Evolutionary conservation across 768 basidiomycete genomes (phyloP).

Genomic region (Mycena belliarum): DNA sequence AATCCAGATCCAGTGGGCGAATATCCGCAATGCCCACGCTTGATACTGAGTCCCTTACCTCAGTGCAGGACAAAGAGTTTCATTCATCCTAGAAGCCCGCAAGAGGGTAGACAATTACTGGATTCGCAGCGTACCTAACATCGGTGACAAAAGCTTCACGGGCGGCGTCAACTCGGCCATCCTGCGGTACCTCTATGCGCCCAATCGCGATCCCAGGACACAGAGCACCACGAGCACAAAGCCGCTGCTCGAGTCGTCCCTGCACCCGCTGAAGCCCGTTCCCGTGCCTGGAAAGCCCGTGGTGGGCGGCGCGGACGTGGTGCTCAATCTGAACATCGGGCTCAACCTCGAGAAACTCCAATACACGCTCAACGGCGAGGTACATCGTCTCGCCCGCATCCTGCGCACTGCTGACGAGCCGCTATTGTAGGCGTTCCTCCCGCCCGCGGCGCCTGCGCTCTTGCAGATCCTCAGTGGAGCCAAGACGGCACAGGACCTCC

Average conservation of each 20-base stretch:
- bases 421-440: slow-evolving; percentile 17
- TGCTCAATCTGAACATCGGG: slow-evolving; percentile 23
- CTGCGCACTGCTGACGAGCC: neutral
- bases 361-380: slow-evolving; percentile 34
- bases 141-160: slow-evolving; percentile 26
- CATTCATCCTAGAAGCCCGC: slow-evolving; percentile 39
- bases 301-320: slow-evolving; percentile 29
- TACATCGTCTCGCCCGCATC: neutral
- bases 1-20: slow-evolving; percentile 12
- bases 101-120: slow-evolving; percentile 48
- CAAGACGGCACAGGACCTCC: slow-evolving; percentile 31
- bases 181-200: slow-evolving; percentile 38
- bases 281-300: slow-evolving; percentile 27
- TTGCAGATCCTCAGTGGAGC: slow-evolving; percentile 47
- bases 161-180: slow-evolving; percentile 40
- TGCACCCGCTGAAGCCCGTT: slow-evolving; percentile 19
- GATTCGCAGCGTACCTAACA: slow-evolving; percentile 32
- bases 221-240: slow-evolving; percentile 10
- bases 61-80: slow-evolving; percentile 37
- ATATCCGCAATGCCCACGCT: neutral
- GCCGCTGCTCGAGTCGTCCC: slow-evolving; percentile 32
- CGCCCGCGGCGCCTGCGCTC: slow-evolving; percentile 42
- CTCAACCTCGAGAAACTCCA: slow-evolving; percentile 15
- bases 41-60: neutral
- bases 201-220: slow-evolving; percentile 29